Conservation (phyloP, 176 grass and related monocot genomes). For the Cenchrus fungigraminus region DNA sequence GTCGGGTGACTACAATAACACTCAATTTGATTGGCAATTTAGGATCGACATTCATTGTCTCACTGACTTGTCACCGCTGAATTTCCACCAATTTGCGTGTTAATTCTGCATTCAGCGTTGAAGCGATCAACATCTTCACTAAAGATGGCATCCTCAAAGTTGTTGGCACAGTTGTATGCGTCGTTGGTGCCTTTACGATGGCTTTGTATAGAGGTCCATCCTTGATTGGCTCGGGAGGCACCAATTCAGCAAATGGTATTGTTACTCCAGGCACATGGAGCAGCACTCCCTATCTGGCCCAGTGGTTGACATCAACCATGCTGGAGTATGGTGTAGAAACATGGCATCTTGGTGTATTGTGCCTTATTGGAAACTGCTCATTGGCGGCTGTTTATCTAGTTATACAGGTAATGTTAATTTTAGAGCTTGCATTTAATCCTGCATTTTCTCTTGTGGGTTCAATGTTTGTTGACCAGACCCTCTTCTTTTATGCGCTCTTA, state of each 20-base stretch:
- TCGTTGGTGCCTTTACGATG: constrained; percentile 76
- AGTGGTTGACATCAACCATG: constrained; percentile 43
- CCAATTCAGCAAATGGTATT: constrained; percentile 11
- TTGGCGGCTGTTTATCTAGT: constrained; percentile 87
- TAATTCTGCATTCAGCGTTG: constrained; percentile 49
- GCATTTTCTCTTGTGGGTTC: neutral
- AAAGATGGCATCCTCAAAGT: constrained; percentile 70
- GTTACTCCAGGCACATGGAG: constrained; percentile 30
- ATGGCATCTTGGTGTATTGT: constrained; percentile 80
- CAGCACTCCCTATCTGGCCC: neutral
- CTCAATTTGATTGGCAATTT: neutral
- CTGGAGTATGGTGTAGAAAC: constrained; percentile 43
- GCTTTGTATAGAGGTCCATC: constrained; percentile 80
- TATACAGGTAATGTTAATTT: constrained; percentile 61
- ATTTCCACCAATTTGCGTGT: neutral
- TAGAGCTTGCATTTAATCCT: constrained; percentile 4
- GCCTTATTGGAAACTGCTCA: constrained; percentile 85
- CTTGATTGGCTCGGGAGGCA: constrained; percentile 52
- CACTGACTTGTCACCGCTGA: neutral
- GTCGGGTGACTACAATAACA: constrained; percentile 61
- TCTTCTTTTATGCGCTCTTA: neutral
- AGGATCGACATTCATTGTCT: neutral
- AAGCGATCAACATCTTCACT: constrained; percentile 59
- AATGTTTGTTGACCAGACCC: neutral
- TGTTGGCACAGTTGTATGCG: constrained; percentile 60